phyloP scores from a whole-genome alignment of 768 basidiomycete species.

The Kondoa malvinella region DNA sequence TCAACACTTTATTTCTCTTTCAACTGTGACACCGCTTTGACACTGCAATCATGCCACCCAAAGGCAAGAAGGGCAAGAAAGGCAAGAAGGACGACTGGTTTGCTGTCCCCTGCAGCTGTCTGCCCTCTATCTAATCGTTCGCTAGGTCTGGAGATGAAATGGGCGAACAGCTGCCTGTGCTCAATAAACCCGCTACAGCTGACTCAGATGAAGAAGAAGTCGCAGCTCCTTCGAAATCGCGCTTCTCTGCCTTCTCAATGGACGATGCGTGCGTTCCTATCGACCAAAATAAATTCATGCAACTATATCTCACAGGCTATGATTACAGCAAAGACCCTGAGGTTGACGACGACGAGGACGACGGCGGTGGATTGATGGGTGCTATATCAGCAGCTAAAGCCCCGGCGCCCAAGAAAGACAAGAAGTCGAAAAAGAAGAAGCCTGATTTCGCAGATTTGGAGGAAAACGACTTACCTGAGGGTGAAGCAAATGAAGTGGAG shows the following conservation, averaged over 20 bases:
- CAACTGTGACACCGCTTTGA: no score
- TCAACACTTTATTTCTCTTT: no score
- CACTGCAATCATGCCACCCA: no score
- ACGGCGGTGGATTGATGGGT: constrained; percentile 16
- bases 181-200: background rate
- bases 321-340: constrained; percentile 20
- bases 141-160: constrained; percentile 5
- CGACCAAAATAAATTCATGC: background rate
- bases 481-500: constrained; percentile 7
- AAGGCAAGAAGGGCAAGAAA: no score
- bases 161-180: background rate
- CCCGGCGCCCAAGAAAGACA: constrained; percentile 26
- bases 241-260: background rate
- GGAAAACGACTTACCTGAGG: constrained; percentile 23
- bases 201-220: background rate
- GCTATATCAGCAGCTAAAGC: constrained; percentile 18
- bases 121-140: background rate
- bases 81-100: background rate
- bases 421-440: constrained; percentile 26
- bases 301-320: background rate
- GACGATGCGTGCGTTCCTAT: background rate
- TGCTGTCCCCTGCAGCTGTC: background rate
- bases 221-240: background rate
- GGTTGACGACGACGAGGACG: constrained; percentile 20
- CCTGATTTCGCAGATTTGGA: constrained; percentile 22